Conservation (phyloP, 2,329 filamentous ascomycete species). For the Trichoderma aggressivum region DNA sequence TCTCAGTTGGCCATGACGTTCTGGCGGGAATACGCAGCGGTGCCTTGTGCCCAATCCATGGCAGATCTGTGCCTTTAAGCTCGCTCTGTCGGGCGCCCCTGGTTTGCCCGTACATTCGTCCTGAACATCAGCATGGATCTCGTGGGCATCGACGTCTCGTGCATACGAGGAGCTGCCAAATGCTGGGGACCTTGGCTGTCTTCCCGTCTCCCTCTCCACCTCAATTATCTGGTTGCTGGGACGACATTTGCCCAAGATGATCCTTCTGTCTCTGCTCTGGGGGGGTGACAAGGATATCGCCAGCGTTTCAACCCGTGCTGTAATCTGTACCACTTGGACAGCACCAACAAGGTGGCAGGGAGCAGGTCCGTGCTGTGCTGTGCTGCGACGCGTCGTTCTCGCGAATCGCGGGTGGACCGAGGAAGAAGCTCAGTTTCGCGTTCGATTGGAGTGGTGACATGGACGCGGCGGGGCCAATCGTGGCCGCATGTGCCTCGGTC, state of each 20-base stretch:
- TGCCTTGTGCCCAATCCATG: conserved; percentile 4
- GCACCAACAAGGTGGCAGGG: conserved; percentile 10
- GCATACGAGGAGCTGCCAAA: background rate
- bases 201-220: conserved; percentile 3
- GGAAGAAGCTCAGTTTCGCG: conserved; percentile 3
- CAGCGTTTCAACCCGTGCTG: background rate
- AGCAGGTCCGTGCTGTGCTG: conserved; percentile 7
- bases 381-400: conserved; percentile 18
- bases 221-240: conserved; percentile 14
- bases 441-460: conserved; percentile 3
- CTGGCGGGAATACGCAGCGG: background rate
- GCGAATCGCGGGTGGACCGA: conserved; percentile 12
- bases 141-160: conserved; percentile 10
- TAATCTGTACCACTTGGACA: background rate
- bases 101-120: background rate
- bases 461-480: conserved; percentile 2
- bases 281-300: conserved; percentile 2
- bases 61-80: conserved; percentile 14
- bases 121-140: conserved; percentile 9
- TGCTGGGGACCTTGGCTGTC: conserved; percentile 4
- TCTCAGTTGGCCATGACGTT: conserved; percentile 7
- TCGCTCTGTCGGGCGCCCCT: conserved; percentile 4
- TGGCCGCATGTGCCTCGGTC: conserved; percentile 17
- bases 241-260: background rate
- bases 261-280: background rate